A percentile compares a stretch with the other conserved stretches of the same genome.
Conservation (phyloP, 192 early-diverging fungal species). For the Thamnidium elegans region DNA sequence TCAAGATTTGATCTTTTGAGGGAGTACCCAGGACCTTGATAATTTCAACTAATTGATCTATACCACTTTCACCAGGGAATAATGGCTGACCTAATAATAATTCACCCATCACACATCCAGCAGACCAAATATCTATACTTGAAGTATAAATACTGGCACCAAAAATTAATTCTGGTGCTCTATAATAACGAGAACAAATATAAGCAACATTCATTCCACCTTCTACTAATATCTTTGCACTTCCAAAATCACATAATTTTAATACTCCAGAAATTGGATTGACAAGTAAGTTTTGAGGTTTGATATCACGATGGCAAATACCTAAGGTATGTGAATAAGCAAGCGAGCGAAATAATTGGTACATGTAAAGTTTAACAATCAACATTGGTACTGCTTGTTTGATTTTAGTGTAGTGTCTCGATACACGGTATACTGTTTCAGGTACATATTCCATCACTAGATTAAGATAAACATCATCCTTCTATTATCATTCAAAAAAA, state of each 20-base stretch:
- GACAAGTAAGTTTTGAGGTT: constrained; percentile 96
- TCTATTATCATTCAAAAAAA: too few species aligned
- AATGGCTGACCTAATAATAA: constrained; percentile 86
- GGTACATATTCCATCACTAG: constrained; percentile 95
- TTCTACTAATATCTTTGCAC: constrained; percentile 87
- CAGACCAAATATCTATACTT: constrained; percentile 90
- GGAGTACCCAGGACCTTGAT: constrained; percentile 98
- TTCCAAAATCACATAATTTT: constrained; percentile 98
- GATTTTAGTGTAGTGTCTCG: constrained; percentile 79
- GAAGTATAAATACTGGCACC: constrained; percentile 89
- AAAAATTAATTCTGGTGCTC: constrained; percentile 95
- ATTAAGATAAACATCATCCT: constrained; percentile 93
- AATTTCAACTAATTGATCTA: constrained; percentile 98
- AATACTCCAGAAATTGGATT: constrained; percentile 84
- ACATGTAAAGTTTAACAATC: constrained; percentile 94
- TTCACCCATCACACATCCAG: constrained; percentile 95
- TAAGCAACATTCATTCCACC: constrained; percentile 97
- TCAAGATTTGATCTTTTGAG: constrained; percentile 88
- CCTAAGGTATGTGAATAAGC: constrained; percentile 96
- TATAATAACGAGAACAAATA: constrained; percentile 96
- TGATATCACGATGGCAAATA: constrained; percentile 98
- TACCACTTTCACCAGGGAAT: constrained; percentile 92
- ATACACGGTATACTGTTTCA: constrained; percentile 90
- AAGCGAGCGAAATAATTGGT: constrained; percentile 93
- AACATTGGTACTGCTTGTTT: constrained; percentile 92